Evolutionary conservation across 139 green algal genomes (phyloP).

Genomic region (Penium margaritaceum): DNA sequence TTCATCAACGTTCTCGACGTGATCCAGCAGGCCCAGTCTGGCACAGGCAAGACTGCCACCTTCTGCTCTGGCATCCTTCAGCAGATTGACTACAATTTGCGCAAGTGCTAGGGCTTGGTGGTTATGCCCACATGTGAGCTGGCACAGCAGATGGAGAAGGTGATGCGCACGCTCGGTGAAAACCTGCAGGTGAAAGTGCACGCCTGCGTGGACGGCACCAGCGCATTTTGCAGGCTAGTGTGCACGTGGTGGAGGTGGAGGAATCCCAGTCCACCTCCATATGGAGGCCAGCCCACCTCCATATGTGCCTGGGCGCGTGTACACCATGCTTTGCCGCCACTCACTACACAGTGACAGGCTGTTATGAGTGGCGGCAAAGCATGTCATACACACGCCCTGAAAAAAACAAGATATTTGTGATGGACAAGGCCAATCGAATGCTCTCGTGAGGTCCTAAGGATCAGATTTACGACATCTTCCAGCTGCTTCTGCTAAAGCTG

Average conservation of each 20-base stretch:
- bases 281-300: conserved; percentile 97
- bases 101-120: conserved; percentile 95
- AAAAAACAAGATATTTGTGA: conserved; percentile 85
- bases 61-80: conserved; percentile 97
- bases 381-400: too few species aligned
- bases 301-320: conserved; percentile 92
- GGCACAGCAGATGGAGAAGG: conserved; percentile 99
- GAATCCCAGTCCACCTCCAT: conserved; percentile 82
- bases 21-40: conserved; percentile 99
- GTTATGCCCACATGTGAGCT: conserved; percentile 96
- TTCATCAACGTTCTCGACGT: conserved; percentile 95
- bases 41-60: conserved; percentile 98
- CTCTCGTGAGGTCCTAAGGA: conserved; percentile 97
- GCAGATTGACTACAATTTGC: conserved; percentile 87
- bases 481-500: conserved; percentile 95
- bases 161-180: conserved; percentile 96
- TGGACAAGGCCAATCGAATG: conserved; percentile 99
- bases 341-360: too few species aligned
- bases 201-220: conserved; percentile 93
- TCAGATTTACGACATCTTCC: conserved; percentile 99
- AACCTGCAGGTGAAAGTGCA: conserved; percentile 98
- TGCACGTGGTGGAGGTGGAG: conserved; percentile 87
- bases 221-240: conserved; percentile 75
- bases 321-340: conserved; percentile 94
- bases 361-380: too few species aligned